Percentiles rank a stretch among this genome's conserved stretches.
phyloP scores from a whole-genome alignment of 2,329 filamentous ascomycete genomes.

The Colletotrichum lupini region DNA sequence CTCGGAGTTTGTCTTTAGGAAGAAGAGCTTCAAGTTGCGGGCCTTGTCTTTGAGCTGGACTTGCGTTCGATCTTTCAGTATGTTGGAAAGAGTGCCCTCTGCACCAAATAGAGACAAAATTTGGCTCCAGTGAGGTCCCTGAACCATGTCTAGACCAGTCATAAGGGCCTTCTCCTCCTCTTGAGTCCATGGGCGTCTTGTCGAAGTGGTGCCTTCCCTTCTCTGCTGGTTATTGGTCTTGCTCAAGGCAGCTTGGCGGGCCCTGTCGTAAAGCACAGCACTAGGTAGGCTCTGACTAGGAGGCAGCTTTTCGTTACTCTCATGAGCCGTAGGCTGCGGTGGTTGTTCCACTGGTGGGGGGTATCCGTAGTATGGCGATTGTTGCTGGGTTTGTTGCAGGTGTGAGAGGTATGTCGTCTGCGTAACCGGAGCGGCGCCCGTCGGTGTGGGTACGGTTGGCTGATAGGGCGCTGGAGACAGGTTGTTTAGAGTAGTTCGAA shows the following conservation, averaged over 20 bases:
- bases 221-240: constrained; percentile 66
- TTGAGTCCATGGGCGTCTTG: constrained; percentile 84
- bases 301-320: constrained; percentile 55
- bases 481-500: constrained; percentile 55
- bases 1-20: constrained; percentile 90
- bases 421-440: constrained; percentile 46
- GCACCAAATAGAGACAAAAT: constrained; percentile 86
- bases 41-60: constrained; percentile 95
- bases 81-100: constrained; percentile 82
- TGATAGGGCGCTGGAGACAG: constrained; percentile 56
- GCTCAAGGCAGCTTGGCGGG: constrained; percentile 67
- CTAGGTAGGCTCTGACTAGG: constrained; percentile 68
- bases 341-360: constrained; percentile 30
- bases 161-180: constrained; percentile 93
- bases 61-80: constrained; percentile 88
- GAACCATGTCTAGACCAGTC: constrained; percentile 87
- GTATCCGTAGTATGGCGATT: constrained; percentile 39
- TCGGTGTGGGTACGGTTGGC: constrained; percentile 49
- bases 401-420: constrained; percentile 51
- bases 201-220: constrained; percentile 68
- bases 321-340: constrained; percentile 42
- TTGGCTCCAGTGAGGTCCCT: constrained; percentile 93
- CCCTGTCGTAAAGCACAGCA: constrained; percentile 66
- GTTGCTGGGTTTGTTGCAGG: constrained; percentile 47
- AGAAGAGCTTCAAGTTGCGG: constrained; percentile 89